Conservation (phyloP, 768 basidiomycete genomes). For the Auricularia auricula-judae region DNA sequence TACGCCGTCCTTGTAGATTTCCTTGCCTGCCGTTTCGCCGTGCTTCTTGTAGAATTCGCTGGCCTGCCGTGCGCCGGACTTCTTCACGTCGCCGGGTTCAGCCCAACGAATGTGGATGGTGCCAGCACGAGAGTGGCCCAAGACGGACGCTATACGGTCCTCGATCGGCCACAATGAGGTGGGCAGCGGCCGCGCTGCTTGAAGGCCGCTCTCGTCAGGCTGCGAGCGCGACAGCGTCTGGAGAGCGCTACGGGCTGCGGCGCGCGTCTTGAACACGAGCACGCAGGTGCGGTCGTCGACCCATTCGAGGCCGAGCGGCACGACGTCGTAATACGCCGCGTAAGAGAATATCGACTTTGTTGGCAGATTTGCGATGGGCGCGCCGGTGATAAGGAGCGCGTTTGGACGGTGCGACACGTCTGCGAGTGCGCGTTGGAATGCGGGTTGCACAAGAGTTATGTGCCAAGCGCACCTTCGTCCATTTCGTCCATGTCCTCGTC, state of each 20-base stretch:
- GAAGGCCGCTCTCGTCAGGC: conserved; percentile 33
- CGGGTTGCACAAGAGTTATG: conserved; percentile 6
- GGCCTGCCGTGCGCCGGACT: conserved; percentile 57
- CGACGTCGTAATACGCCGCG: conserved; percentile 63
- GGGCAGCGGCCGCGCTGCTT: conserved; percentile 57
- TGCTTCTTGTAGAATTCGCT: conserved; percentile 76
- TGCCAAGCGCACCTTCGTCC: conserved; percentile 13
- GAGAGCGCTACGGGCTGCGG: conserved; percentile 30
- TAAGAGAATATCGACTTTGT: conserved; percentile 75
- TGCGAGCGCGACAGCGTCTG: conserved; percentile 10
- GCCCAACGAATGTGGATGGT: conserved; percentile 71
- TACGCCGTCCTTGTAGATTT: conserved; percentile 11
- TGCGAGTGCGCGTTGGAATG: conserved; percentile 4
- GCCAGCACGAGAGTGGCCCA: conserved; percentile 62
- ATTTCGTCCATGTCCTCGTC: conserved; percentile 24
- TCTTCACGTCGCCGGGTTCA: conserved; percentile 57
- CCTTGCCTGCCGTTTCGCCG: conserved; percentile 54
- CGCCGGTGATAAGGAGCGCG: conserved; percentile 61
- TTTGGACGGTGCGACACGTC: conserved; percentile 35
- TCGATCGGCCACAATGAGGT: conserved; percentile 70
- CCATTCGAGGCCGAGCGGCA: conserved; percentile 69
- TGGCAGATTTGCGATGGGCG: conserved; percentile 63
- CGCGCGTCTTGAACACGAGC: conserved; percentile 54
- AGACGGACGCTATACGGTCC: conserved; percentile 58
- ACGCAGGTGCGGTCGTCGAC: conserved; percentile 76